These are phyloP conservation scores for Endogone sp. DNA, from an alignment of 192 early-diverging fungal species.

Conservation along the genomic window DNA sequence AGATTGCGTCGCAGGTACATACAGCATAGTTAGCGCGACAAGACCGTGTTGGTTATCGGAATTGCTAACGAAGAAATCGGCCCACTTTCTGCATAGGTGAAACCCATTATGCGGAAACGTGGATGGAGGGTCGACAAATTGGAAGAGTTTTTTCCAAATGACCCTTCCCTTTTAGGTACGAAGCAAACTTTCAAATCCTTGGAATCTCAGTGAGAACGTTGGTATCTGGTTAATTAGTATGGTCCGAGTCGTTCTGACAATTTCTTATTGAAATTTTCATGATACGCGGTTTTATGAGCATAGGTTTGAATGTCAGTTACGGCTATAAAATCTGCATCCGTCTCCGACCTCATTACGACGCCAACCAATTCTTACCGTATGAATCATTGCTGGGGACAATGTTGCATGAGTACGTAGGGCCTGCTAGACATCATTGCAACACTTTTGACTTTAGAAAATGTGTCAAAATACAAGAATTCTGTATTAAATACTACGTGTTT, in stretches of 20 bases:
- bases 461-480: too few species aligned
- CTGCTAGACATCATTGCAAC: too few species aligned
- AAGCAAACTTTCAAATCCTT: background rate
- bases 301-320: constrained; percentile 69
- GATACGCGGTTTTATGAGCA: background rate
- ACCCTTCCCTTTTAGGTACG: constrained; percentile 35
- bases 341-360: constrained; percentile 50
- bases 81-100: constrained; percentile 40
- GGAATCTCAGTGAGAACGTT: too few species aligned
- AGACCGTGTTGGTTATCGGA: background rate
- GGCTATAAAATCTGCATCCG: constrained; percentile 64
- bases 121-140: constrained; percentile 52
- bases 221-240: too few species aligned
- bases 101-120: constrained; percentile 66
- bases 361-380: constrained; percentile 51
- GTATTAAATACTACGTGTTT: too few species aligned
- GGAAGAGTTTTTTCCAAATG: constrained; percentile 56
- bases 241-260: constrained; percentile 1
- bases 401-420: constrained; percentile 59
- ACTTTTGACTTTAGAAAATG: too few species aligned
- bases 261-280: too few species aligned
- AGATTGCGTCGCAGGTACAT: constrained; percentile 35
- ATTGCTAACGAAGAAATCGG: background rate
- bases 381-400: constrained; percentile 69
- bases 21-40: background rate